phyloP scores from a whole-genome alignment of 169 alveolate species.

The Plasmodium cynomolgi region DNA sequence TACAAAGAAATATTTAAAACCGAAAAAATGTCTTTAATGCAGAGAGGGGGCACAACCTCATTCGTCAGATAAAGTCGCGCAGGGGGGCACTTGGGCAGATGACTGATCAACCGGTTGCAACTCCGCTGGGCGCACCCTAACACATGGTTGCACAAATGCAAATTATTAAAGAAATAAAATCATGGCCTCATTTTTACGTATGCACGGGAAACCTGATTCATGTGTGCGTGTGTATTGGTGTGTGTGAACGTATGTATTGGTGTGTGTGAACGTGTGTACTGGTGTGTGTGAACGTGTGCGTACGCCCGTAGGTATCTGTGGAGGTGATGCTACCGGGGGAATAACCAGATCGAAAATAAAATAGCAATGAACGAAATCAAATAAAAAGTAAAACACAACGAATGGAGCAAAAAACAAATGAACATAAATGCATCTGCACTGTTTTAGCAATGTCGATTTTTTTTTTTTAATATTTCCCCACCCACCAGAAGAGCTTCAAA shows the following conservation, averaged over 20 bases:
- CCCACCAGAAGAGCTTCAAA: neutral
- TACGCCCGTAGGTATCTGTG: neutral
- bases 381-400: neutral
- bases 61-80: neutral
- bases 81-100: neutral
- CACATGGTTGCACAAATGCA: neutral
- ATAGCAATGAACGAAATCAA: neutral
- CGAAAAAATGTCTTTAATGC: slow-evolving; percentile 7
- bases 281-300: neutral
- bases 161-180: neutral
- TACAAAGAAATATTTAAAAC: neutral
- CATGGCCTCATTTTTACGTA: neutral
- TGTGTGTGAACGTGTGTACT: neutral
- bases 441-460: slow-evolving; percentile 1
- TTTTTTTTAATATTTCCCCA: neutral
- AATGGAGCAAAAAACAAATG: neutral
- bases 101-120: neutral
- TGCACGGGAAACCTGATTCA: neutral
- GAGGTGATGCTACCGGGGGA: neutral
- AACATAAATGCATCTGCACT: neutral
- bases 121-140: neutral
- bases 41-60: neutral
- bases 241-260: neutral
- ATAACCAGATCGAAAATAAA: neutral
- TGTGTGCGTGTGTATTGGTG: neutral